A percentile compares a stretch with the other conserved stretches of the same genome.
These are phyloP conservation scores for Tillandsia leiboldiana DNA, from an alignment of 176 grass and related monocot genomes.

Conservation along the genomic window DNA sequence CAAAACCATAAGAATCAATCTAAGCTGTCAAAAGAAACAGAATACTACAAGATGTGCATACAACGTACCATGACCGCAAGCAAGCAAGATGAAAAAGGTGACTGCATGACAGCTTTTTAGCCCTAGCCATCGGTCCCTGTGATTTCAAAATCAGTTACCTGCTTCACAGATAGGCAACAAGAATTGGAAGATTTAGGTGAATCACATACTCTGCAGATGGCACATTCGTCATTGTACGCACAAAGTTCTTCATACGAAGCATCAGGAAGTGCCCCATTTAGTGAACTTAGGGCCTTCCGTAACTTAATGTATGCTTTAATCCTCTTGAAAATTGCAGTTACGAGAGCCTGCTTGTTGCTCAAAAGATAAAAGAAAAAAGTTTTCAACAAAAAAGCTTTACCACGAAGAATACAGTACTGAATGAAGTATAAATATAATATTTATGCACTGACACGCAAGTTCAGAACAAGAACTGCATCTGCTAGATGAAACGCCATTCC, in stretches of 20 bases:
- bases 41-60: neutral
- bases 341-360: conserved; percentile 51
- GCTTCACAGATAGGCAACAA: conserved; percentile 5
- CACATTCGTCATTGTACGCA: conserved; percentile 84
- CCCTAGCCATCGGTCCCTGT: conserved; percentile 91
- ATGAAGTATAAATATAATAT: neutral
- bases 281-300: conserved; percentile 62
- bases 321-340: conserved; percentile 73
- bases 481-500: conserved; percentile 94
- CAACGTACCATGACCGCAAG: conserved; percentile 85
- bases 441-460: conserved; percentile 71
- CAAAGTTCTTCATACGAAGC: conserved; percentile 91
- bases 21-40: neutral
- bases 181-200: conserved; percentile 20
- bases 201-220: conserved; percentile 80
- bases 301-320: conserved; percentile 69
- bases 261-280: conserved; percentile 86
- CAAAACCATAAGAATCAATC: conserved; percentile 1
- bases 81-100: conserved; percentile 98
- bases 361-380: conserved; percentile 6
- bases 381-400: neutral
- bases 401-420: neutral
- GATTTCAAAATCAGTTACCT: conserved; percentile 23
- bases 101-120: conserved; percentile 91
- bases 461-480: conserved; percentile 80